Evolutionary conservation across 495 filamentous ascomycete genomes (phyloP), one percentile per base, ranked within the genome.

Genomic region (Xylaria sp.): DNA sequence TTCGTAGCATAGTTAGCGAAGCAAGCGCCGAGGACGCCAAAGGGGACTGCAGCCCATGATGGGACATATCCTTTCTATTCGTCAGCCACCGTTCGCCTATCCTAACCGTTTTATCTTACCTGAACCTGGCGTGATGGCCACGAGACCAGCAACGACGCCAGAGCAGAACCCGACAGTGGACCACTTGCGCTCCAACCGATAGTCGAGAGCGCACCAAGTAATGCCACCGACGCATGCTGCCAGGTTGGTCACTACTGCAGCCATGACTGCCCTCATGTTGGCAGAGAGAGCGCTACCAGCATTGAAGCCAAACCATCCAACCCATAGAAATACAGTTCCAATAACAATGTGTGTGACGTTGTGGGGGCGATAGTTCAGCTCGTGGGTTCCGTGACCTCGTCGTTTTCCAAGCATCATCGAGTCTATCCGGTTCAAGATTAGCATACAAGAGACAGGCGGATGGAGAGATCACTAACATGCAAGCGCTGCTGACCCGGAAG

Each of bases 231-330:
- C 90, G 68, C 91, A 95, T 21, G 92, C 92, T 11, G 92, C 86
- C 8, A 94, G 84, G 73, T 93, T 91, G 48, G 90, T 92, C n/a
- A 91, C 87, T 12, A 92, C 80, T 53, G 86, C 88, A 55, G 91
- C 91, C 90, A 93, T 92, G 76, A 93, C 88, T 67, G 96, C 90
- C 74, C 96, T 91, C 81, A 97, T 82, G 82, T 97, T 98, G 71
- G 94, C 95, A 52, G 89, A 87, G 48, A 97, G 86, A n/a, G 95
- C 96, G 29, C 90, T 93, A 70, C 96, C 96, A 65, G 93, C 96
- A 78, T 99, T 99, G 88, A 99, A 99, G 62, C 96, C 96, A 78
- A 98, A 98, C 96, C 96, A 99, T 35, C 96, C 96, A 59, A 98
- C 94, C 96, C 96, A 99, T 55, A 99, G 91, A 86, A 99, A 98